phyloP scores from a whole-genome alignment of 805 yeast species.

The Kregervanrija fluxuum region DNA sequence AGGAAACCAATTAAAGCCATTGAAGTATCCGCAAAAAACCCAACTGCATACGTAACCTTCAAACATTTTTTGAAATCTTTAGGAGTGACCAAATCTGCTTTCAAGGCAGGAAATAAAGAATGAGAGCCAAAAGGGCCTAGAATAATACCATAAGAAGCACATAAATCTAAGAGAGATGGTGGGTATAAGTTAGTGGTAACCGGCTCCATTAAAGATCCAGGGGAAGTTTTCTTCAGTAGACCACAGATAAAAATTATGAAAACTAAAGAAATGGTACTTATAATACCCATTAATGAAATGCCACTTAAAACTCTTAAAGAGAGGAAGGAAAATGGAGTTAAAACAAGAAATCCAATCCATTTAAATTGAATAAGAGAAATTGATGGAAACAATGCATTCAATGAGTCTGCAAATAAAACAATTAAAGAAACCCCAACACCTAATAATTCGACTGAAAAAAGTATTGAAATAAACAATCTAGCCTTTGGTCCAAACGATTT shows the following conservation, averaged over 20 bases:
- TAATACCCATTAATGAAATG: constrained; percentile 49
- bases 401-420: constrained; percentile 79
- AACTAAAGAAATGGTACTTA: constrained; percentile 46
- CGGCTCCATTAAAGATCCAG: constrained; percentile 49
- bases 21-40: constrained; percentile 49
- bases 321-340: constrained; percentile 73
- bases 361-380: constrained; percentile 53
- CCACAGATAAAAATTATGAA: constrained; percentile 43
- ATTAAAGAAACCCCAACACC: constrained; percentile 80
- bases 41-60: constrained; percentile 48
- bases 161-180: constrained; percentile 28
- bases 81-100: constrained; percentile 71
- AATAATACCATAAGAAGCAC: constrained; percentile 53
- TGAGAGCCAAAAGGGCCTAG: constrained; percentile 84
- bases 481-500: constrained; percentile 80
- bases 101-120: constrained; percentile 73
- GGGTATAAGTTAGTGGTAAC: constrained; percentile 40
- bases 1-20: constrained; percentile 64
- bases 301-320: constrained; percentile 49
- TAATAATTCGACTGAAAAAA: constrained; percentile 70
- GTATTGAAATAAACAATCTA: constrained; percentile 60
- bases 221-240: constrained; percentile 30
- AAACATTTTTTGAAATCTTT: constrained; percentile 46
- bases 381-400: constrained; percentile 57
- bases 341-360: constrained; percentile 54